Percentiles rank a stretch among this genome's conserved stretches.
Evolutionary conservation across 148 eudicot species (phyloP).

Genomic region (Fagopyrum tataricum): DNA sequence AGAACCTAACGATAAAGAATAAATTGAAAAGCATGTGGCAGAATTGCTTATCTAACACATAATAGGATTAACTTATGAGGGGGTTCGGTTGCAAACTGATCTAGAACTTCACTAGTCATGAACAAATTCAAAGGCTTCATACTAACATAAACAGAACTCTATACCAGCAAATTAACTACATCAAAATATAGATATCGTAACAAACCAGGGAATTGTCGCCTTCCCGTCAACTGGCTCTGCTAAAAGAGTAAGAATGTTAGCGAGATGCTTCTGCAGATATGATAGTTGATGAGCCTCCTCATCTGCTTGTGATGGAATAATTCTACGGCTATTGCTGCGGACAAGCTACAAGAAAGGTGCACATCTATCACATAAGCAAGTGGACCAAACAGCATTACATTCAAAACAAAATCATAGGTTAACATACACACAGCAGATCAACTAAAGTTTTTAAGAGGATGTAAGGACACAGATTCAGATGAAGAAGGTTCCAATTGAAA

Average conservation of each 20-base stretch:
- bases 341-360: conserved; percentile 58
- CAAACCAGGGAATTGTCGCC: conserved; percentile 76
- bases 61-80: background rate
- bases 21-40: background rate
- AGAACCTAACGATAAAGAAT: background rate
- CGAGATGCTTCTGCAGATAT: conserved; percentile 85
- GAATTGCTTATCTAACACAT: background rate
- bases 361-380: background rate
- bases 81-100: background rate
- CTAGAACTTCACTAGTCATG: conserved; percentile 1
- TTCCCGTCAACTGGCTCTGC: conserved; percentile 77
- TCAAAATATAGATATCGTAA: background rate
- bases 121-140: background rate
- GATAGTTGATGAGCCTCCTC: conserved; percentile 98
- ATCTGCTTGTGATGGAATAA: conserved; percentile 96
- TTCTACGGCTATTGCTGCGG: conserved; percentile 89
- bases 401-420: background rate
- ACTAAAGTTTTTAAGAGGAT: background rate
- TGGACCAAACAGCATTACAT: background rate
- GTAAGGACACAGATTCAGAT: background rate
- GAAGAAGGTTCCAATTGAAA: background rate
- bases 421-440: background rate
- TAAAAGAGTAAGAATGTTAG: conserved; percentile 79
- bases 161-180: background rate
- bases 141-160: background rate